phyloP scores from a whole-genome alignment of 768 basidiomycete genomes.

The Roridomyces roridus region DNA sequence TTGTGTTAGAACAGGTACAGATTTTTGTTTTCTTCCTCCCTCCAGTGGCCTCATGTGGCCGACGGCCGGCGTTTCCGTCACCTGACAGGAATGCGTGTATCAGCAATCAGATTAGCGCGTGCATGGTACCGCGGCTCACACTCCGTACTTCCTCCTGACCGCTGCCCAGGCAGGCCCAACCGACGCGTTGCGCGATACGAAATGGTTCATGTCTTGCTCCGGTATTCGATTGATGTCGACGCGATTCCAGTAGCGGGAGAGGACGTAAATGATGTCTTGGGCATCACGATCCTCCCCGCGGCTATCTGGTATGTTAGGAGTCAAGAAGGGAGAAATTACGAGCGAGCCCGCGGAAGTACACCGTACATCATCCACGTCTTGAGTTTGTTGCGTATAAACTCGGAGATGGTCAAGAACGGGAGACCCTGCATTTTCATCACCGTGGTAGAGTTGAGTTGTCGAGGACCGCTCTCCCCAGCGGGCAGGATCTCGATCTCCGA shows the following conservation, averaged over 20 bases:
- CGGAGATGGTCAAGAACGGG: constrained; percentile 85
- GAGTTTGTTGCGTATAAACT: constrained; percentile 86
- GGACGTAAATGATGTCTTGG: constrained; percentile 73
- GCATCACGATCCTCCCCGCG: constrained; percentile 77
- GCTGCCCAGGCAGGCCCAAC: constrained; percentile 78
- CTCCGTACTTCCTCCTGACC: constrained; percentile 76
- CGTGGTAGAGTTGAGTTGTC: constrained; percentile 69
- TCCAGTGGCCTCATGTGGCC: constrained; percentile 4
- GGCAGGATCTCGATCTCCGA: constrained; percentile 81
- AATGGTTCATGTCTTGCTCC: constrained; percentile 84
- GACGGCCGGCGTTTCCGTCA: constrained; percentile 16
- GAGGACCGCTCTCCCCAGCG: constrained; percentile 83
- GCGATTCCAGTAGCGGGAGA: constrained; percentile 80
- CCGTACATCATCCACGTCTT: constrained; percentile 83
- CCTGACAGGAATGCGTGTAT: constrained; percentile 17
- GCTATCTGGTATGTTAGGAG: constrained; percentile 43
- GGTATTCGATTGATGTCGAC: constrained; percentile 88
- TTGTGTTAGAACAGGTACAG: constrained; percentile 9
- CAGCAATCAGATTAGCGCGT: constrained; percentile 2
- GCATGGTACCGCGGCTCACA: constrained; percentile 33
- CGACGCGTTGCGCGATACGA: constrained; percentile 63
- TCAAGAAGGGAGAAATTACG: constrained; percentile 13
- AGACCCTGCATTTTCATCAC: constrained; percentile 72
- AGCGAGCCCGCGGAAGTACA: constrained; percentile 18
- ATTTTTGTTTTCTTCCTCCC: constrained; percentile 2